Base-by-base conservation (phyloP, 331 rosid genomes). In the Acacia pycnantha region DNA sequence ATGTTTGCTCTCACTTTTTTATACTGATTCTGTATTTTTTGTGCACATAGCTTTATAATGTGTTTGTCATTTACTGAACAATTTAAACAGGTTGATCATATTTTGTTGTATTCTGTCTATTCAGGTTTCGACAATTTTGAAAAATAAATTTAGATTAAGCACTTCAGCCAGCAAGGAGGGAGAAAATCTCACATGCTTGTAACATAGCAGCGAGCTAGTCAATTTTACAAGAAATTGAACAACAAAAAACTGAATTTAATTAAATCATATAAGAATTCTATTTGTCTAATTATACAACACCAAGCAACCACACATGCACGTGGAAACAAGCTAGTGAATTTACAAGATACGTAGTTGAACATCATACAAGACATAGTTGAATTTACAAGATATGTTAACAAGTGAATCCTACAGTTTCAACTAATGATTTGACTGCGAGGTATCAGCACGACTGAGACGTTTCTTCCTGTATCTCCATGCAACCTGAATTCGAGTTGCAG, bases 381-480 rank as follows among this genome's bases (percentile, higher is more conserved):
- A 27, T 26, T 44, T 41, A 61, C 71, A 16, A 43, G 13, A 61
- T 40, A 15, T 16, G 13, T 10, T 16, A 31, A 2, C 2, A 41
- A 50, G 19, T 27, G 58, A 15, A 74, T 44, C 22, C 83, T 35
- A 77, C 24, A 22, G 43, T 61, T 27, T 35, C 13, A 66, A 29
- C 27, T 43, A 48, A 18, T 78, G 75, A 41, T 62, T n/a, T 24
- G 90, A 58, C 59, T 46, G 78, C 2, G 88, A 26, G 48, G 87
- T 65, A 68, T 81, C 74, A 2, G 74, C 94, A 15, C 92, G 95
- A 44, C 44, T 74, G 11, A 87, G 89, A 77, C 93, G 44, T 73
- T 88, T 93, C 88, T 58, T 88, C 73, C 93, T 62, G 85, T 91
- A 90, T 80, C 93, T 88, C 97, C 95, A 93, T 54, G 98, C 92